These are phyloP conservation scores for Gossypium stocksii DNA, from an alignment of 345 rosid genomes.

Conservation along the genomic window DNA sequence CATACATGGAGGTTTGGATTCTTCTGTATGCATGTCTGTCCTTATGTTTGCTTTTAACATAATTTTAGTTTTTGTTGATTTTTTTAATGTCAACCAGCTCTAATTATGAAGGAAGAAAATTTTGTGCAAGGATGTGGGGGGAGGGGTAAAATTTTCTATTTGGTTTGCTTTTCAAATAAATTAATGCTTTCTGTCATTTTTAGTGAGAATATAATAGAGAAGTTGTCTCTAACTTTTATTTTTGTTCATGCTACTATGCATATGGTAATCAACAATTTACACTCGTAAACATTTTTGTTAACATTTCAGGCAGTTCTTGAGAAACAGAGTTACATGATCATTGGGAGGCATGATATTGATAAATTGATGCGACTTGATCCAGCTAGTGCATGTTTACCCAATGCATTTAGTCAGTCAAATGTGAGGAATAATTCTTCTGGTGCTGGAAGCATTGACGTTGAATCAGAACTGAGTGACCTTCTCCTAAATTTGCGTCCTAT, in stretches of 20 bases:
- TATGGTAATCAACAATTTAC: constrained; percentile 11
- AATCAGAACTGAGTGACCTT: constrained; percentile 63
- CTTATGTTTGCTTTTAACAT: constrained; percentile 6
- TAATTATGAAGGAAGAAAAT: background rate
- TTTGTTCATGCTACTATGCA: background rate
- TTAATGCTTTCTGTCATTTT: background rate
- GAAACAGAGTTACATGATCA: constrained; percentile 96
- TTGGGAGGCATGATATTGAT: constrained; percentile 97
- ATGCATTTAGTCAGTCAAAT: constrained; percentile 42
- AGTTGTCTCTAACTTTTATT: background rate
- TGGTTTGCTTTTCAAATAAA: background rate
- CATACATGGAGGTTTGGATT: constrained; percentile 80
- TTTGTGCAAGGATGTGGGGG: background rate
- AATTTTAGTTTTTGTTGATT: background rate
- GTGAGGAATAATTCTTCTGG: constrained; percentile 29
- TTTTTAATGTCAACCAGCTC: constrained; percentile 7
- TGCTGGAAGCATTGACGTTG: constrained; percentile 51
- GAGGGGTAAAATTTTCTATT: background rate
- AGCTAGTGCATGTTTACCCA: constrained; percentile 70
- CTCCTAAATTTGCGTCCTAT: constrained; percentile 75
- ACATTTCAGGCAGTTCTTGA: constrained; percentile 92
- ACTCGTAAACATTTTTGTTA: constrained; percentile 21
- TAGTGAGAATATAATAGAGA: background rate
- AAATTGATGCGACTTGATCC: constrained; percentile 87
- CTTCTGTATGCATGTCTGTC: constrained; percentile 18